A percentile compares a stretch with the other conserved stretches of the same genome.
phyloP scores from a whole-genome alignment of 2,329 filamentous ascomycete genomes.

The Microcyclospora pomicola region DNA sequence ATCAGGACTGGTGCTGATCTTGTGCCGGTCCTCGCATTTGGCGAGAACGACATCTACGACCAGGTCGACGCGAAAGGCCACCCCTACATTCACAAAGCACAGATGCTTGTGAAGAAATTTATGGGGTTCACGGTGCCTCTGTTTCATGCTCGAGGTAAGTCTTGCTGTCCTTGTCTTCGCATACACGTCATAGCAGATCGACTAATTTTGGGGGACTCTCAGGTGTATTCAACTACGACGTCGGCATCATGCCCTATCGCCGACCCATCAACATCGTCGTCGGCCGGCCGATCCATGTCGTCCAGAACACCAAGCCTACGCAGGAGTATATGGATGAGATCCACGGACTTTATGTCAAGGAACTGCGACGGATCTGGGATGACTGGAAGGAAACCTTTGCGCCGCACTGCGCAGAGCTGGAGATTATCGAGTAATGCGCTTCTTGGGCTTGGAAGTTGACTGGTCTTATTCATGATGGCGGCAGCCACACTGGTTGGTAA shows the following conservation, averaged over 20 bases:
- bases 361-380: conserved; percentile 60
- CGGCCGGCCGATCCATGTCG: conserved; percentile 63
- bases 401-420: conserved; percentile 33
- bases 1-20: conserved; percentile 85
- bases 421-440: conserved; percentile 43
- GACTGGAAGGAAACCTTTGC: conserved; percentile 67
- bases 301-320: conserved; percentile 49
- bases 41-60: conserved; percentile 92
- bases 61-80: conserved; percentile 67
- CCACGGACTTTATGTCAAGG: conserved; percentile 64
- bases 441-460: too few species aligned
- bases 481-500: too few species aligned
- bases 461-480: too few species aligned
- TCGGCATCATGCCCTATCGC: conserved; percentile 89
- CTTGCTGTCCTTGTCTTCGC: conserved; percentile 49
- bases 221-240: conserved; percentile 95
- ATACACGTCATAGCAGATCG: neutral
- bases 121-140: conserved; percentile 89
- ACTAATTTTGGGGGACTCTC: neutral
- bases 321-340: conserved; percentile 66
- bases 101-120: conserved; percentile 70
- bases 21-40: conserved; percentile 82
- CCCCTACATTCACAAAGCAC: conserved; percentile 63
- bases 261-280: conserved; percentile 80
- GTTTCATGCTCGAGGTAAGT: conserved; percentile 55